These are phyloP conservation scores for Kodamaea sp. DNA, from an alignment of 1,139 yeast species.

Conservation along the genomic window DNA sequence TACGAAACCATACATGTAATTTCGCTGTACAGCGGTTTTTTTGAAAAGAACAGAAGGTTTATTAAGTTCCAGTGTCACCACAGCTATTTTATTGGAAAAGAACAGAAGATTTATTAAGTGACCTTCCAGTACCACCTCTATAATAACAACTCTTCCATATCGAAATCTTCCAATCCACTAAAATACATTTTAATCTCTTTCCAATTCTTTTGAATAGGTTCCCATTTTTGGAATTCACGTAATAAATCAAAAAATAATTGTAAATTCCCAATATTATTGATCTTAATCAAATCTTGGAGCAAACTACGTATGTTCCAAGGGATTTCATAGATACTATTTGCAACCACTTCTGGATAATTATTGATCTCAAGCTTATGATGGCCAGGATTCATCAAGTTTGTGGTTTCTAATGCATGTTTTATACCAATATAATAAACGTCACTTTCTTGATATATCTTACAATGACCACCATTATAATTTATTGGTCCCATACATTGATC, in stretches of 20 bases:
- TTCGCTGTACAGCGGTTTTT: too few species aligned
- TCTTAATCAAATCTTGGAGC: conserved; percentile 31
- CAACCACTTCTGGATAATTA: background rate
- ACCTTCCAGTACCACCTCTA: background rate
- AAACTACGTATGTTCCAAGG: conserved; percentile 42
- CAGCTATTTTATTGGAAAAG: too few species aligned
- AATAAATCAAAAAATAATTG: conserved; percentile 30
- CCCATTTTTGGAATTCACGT: conserved; percentile 37
- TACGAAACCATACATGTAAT: too few species aligned
- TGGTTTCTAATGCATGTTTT: conserved; percentile 37
- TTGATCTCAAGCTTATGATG: conserved; percentile 7
- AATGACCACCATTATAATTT: conserved; percentile 27
- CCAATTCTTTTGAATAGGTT: conserved; percentile 33
- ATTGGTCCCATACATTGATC: conserved; percentile 27
- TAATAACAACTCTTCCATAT: conserved; percentile 29
- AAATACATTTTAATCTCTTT: conserved; percentile 41
- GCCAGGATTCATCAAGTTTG: conserved; percentile 19
- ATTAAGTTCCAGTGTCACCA: background rate
- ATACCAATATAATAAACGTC: conserved; percentile 30
- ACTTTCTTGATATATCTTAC: conserved; percentile 23
- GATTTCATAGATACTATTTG: conserved; percentile 22
- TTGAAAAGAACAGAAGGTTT: too few species aligned
- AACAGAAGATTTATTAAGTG: too few species aligned
- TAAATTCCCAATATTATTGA: conserved; percentile 37
- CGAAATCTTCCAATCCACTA: conserved; percentile 34